Evolutionary conservation across 139 green algal species (phyloP), one percentile per base, ranked within the genome.

Genomic region (Closterium sp.): DNA sequence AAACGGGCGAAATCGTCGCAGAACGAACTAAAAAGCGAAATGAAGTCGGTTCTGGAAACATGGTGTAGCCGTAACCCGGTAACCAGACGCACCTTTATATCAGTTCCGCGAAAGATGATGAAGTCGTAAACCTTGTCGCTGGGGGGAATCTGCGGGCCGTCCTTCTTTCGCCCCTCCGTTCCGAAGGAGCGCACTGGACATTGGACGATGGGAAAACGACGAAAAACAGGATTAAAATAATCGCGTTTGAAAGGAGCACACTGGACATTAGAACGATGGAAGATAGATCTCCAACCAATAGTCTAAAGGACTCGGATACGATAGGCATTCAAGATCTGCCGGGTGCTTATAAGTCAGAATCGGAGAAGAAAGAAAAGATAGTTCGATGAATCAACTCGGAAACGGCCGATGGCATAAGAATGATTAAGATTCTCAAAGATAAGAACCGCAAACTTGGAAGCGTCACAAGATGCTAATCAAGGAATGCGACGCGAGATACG

Each of bases 41-140:
- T 17, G 9, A 10, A 30, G 29, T 10, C 29, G 9, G 29, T 30
- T 31, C 29, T 62, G 85, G 29, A 88, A 11, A 62, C 13, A 88
- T 11, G 85, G 29, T 88, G 29, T 10, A 88, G 6, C 29, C 29
- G 29, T 62, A 62, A 88, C 85, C 85, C 17, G 29, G 29, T 31
- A 88, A 62, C 85, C 9, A 30, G 29, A 88, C 29, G 45, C 21
- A 95, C 97, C 93, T 98, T 97, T 90, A 99, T 99, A 91, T 99
- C 97, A 0, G 94, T 93, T 29, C 97, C 98, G 92, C 97, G 96
- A 94, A 99, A 99, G 73, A 98, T 97, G 91, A 99, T 98, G 92
- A 97, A 97, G 62, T 98, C 97, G 70, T 98, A 99, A 9, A 98
- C 95, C 89, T 99, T 96, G 88, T 96, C 95, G 89, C 92, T 97